Base-by-base conservation (phyloP, 345 rosid species). In the Eucalyptus sp. region DNA sequence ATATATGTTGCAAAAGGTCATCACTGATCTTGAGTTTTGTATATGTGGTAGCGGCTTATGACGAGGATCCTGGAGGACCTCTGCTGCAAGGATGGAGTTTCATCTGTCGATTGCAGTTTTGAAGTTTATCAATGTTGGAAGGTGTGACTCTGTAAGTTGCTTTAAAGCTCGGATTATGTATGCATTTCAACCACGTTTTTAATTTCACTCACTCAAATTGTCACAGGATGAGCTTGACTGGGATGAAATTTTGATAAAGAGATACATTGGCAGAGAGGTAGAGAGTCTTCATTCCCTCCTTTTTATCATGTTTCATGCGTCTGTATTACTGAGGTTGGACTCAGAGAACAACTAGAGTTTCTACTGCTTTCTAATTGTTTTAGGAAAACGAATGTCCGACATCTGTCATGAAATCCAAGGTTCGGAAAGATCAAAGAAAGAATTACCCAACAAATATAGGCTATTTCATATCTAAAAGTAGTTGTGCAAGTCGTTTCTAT, bases 191-290 rank as follows among this genome's bases (percentile, higher is more conserved):
- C 29, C 16, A 49, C 68, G 14, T 90, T 37, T 88, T 87, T 86
- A 85, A 51, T 62, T 66, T 81, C 31, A 88, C 83, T 66, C 18
- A 87, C 71, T 66, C 12, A 8, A 84, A 88, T 88, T 89, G 44
- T 93, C 88, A 90, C 94, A 97, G 99, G 98, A 96, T 87, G 99
- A 96, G 93, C 97, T 96, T 88, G 94, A 94, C 46, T 96, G 97
- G 99, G 93, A 94, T 90, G 93, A 95, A 93, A 91, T 83, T 52
- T 89, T 97, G 93, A 90, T 97, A 84, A 94, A 92, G 90, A 93
- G 93, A 81, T 97, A 95, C 56, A 83, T 95, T 50, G 99, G 99
- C 83, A 94, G 99, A 91, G 99, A 97, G 97, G 99, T 95, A 93
- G 15, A 93, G 15, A 27, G 86, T 50, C 44, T 50, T 27, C 12